Conservation (phyloP, 75 land plant species). For the Selaginella moellendorffii region DNA sequence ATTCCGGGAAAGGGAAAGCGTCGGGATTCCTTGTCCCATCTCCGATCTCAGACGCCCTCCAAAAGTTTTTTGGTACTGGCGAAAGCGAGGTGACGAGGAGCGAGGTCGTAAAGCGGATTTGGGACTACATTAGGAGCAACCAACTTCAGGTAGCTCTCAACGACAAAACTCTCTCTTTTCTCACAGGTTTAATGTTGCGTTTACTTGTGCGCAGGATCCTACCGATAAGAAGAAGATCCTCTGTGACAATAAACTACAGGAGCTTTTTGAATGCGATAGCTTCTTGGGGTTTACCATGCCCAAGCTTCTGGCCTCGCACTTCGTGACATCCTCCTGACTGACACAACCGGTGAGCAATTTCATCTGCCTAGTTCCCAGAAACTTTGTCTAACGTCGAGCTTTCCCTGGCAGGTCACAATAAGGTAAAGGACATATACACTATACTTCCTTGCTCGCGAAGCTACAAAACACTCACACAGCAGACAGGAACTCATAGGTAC, state of each 20-base stretch:
- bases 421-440: no score
- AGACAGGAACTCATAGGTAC: no score
- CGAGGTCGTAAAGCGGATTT: slow-evolving; percentile 44
- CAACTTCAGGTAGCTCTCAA: slow-evolving; percentile 63
- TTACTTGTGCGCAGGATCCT: slow-evolving; percentile 48
- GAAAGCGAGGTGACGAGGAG: slow-evolving; percentile 46
- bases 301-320: slow-evolving; percentile 53
- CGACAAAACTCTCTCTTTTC: no score
- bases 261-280: slow-evolving; percentile 69
- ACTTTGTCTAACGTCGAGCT: no score
- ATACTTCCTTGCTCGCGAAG: no score
- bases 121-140: slow-evolving; percentile 69
- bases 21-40: slow-evolving; percentile 24
- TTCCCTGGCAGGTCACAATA: no score
- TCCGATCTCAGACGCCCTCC: slow-evolving; percentile 56
- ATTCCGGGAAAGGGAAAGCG: slow-evolving; percentile 15
- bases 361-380: no score
- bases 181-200: slow-evolving; percentile 14
- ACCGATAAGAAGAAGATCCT: slow-evolving; percentile 55
- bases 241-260: slow-evolving; percentile 75
- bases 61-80: slow-evolving; percentile 51
- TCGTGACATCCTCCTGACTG: no score
- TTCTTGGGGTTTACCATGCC: slow-evolving; percentile 69
- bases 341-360: no score
- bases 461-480: no score